Evolutionary conservation across 345 rosid species (phyloP).

Genomic region (Linum usitatissimum): DNA sequence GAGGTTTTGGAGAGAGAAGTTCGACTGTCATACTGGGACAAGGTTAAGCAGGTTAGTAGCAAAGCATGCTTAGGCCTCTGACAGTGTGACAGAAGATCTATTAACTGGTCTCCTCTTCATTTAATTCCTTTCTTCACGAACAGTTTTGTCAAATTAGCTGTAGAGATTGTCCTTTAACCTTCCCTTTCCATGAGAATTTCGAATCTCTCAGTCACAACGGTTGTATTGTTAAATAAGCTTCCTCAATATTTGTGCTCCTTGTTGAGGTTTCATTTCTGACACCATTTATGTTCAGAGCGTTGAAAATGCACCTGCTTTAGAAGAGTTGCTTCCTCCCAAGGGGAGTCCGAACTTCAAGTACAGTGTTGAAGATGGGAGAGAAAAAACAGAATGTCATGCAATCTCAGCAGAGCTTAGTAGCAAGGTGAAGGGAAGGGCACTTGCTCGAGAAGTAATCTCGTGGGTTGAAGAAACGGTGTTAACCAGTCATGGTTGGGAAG

Average conservation of each 20-base stretch:
- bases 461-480: constrained; percentile 77
- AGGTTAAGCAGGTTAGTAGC: constrained; percentile 73
- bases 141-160: not conserved
- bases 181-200: not conserved
- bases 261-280: not conserved
- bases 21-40: constrained; percentile 96
- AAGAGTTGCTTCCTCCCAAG: constrained; percentile 86
- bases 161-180: not conserved
- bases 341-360: constrained; percentile 62
- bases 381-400: constrained; percentile 55
- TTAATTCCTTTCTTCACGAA: not conserved
- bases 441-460: constrained; percentile 60
- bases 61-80: not conserved
- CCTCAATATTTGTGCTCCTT: too few species aligned
- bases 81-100: not conserved
- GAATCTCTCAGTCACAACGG: not conserved
- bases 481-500: constrained; percentile 61
- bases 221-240: too few species aligned
- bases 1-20: constrained; percentile 97
- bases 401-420: constrained; percentile 61
- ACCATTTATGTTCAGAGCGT: constrained; percentile 47
- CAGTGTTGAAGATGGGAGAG: constrained; percentile 48
- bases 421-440: constrained; percentile 82
- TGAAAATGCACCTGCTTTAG: constrained; percentile 76
- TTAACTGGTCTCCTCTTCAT: not conserved